phyloP scores from a whole-genome alignment of 176 grass and related monocot species.

The Zoysia pacifica region DNA sequence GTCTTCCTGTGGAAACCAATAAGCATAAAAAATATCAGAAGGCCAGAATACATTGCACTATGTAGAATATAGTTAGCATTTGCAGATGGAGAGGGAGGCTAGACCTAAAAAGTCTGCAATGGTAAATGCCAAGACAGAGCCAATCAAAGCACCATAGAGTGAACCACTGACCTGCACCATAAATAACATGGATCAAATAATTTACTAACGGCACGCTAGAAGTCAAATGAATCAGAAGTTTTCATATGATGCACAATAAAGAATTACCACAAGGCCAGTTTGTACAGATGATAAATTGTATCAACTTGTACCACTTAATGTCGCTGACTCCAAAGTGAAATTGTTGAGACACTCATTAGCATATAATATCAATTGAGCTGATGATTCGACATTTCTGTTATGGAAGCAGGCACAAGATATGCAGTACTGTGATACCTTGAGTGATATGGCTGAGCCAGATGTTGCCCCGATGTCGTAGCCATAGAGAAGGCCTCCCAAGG shows the following conservation, averaged over 20 bases:
- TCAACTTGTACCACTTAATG: constrained; percentile 75
- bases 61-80: neutral
- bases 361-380: neutral
- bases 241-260: neutral
- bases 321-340: constrained; percentile 62
- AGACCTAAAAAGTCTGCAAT: constrained; percentile 80
- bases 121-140: constrained; percentile 65
- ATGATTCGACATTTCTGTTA: neutral
- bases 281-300: constrained; percentile 78
- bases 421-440: constrained; percentile 48
- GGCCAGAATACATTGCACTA: neutral
- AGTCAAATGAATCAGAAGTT: neutral
- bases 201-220: neutral
- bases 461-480: constrained; percentile 97
- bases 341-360: neutral
- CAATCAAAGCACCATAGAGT: constrained; percentile 90
- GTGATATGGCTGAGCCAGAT: constrained; percentile 83
- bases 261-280: constrained; percentile 86
- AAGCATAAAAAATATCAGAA: constrained; percentile 35
- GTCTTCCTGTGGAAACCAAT: constrained; percentile 59
- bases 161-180: constrained; percentile 85
- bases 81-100: neutral
- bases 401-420: neutral
- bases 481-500: constrained; percentile 88
- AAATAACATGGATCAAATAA: neutral